Conservation (phyloP, 106 monocot species). For the Iris macrosiphon region DNA sequence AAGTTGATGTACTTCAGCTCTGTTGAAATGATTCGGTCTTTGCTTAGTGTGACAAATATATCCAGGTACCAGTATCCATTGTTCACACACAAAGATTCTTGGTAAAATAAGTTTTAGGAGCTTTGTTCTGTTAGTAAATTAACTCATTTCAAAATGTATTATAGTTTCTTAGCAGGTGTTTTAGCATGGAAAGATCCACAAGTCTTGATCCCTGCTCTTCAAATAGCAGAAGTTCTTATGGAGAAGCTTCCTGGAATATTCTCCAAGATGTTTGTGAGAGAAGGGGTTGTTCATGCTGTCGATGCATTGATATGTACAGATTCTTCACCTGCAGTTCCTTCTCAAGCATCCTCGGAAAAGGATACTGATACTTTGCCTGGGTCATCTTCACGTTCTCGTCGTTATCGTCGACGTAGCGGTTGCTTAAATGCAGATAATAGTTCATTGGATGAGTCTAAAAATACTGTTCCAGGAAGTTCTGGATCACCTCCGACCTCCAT, state of each 20-base stretch:
- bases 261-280: constrained; percentile 87
- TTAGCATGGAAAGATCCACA: constrained; percentile 99
- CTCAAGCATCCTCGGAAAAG: constrained; percentile 46
- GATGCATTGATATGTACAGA: constrained; percentile 64
- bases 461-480: constrained; percentile 24
- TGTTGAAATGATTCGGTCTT: constrained; percentile 81
- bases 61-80: constrained; percentile 47
- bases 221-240: constrained; percentile 91
- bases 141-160: constrained; percentile 11
- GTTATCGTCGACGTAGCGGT: constrained; percentile 50
- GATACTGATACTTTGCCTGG: constrained; percentile 42
- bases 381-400: constrained; percentile 70
- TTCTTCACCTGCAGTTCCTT: constrained; percentile 30
- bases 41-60: constrained; percentile 69
- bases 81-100: no score
- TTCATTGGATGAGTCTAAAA: constrained; percentile 60
- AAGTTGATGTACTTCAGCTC: constrained; percentile 95
- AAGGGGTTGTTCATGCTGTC: constrained; percentile 98
- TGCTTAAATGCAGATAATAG: constrained; percentile 33
- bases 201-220: constrained; percentile 86
- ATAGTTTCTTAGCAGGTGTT: constrained; percentile 91
- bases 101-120: background rate
- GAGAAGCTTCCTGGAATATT: constrained; percentile 93
- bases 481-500: constrained; percentile 28
- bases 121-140: background rate